A percentile compares a stretch with the other conserved stretches of the same genome.
These are phyloP conservation scores for Colletotrichum zoysiae DNA, from an alignment of 2,329 filamentous ascomycete genomes.

Conservation along the genomic window DNA sequence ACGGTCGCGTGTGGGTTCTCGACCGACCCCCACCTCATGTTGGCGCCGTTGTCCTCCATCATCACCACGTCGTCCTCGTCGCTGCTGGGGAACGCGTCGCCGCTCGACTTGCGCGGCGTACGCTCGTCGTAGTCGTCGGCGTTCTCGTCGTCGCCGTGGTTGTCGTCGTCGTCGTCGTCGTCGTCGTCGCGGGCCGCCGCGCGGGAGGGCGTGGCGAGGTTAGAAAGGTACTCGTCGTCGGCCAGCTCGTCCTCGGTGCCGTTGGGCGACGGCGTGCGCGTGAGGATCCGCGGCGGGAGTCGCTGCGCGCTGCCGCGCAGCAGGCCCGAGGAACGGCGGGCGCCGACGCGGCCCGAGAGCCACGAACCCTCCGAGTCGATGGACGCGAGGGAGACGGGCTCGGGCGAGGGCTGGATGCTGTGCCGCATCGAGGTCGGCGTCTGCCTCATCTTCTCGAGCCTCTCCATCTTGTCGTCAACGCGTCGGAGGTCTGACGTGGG, in stretches of 20 bases:
- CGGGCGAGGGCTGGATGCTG: slow-evolving; percentile 62
- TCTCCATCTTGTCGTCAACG: slow-evolving; percentile 50
- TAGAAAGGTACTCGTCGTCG: slow-evolving; percentile 81
- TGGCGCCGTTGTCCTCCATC: slow-evolving; percentile 58
- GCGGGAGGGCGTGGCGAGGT: slow-evolving; percentile 39
- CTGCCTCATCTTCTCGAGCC: slow-evolving; percentile 52
- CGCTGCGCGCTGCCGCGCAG: slow-evolving; percentile 57
- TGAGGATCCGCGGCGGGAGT: slow-evolving; percentile 45
- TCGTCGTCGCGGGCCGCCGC: slow-evolving; percentile 42
- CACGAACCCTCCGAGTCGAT: slow-evolving; percentile 97
- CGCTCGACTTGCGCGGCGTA: slow-evolving; percentile 57
- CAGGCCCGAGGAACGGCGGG: slow-evolving; percentile 61
- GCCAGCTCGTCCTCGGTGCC: slow-evolving; percentile 74
- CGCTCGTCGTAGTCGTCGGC: not conserved
- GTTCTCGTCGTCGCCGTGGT: not conserved
- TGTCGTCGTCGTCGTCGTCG: no score
- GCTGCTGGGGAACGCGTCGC: slow-evolving; percentile 67
- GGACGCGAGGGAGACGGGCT: slow-evolving; percentile 86
- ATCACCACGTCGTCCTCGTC: slow-evolving; percentile 66
- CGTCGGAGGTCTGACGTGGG: slow-evolving; percentile 60
- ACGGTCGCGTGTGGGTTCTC: slow-evolving; percentile 54
- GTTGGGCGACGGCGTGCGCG: slow-evolving; percentile 51
- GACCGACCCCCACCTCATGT: slow-evolving; percentile 66
- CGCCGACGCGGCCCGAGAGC: slow-evolving; percentile 81
- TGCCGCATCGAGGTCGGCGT: slow-evolving; percentile 60